phyloP scores from a whole-genome alignment of 2,329 filamentous ascomycete species.

The Cucurbitaria berberidis region DNA sequence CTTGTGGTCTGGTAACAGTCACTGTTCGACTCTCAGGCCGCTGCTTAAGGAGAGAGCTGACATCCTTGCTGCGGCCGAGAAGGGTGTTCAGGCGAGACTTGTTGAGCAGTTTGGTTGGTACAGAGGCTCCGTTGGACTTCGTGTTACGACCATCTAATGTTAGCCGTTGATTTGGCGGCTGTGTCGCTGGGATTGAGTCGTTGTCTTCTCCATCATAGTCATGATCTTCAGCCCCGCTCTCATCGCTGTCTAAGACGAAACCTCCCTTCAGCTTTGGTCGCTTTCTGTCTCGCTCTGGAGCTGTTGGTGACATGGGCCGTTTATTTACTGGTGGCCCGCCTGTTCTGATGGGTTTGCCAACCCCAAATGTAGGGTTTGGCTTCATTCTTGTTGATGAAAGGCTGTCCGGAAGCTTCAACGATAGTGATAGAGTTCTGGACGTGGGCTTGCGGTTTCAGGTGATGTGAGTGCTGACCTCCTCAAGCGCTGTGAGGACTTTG shows the following conservation, averaged over 20 bases:
- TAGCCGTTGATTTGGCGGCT: not conserved
- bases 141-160: not conserved
- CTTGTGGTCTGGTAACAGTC: not conserved
- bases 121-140: not conserved
- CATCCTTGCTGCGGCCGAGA: slow-evolving; percentile 1
- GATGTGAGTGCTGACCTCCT: no score
- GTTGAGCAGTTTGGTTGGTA: slow-evolving; percentile 6
- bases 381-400: no score
- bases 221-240: not conserved
- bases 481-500: no score
- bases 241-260: slow-evolving; percentile 16
- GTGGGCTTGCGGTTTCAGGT: no score
- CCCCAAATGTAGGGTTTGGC: not conserved
- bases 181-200: not conserved
- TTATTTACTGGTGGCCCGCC: not conserved
- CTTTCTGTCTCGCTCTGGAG: not conserved
- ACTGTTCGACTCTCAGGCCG: not conserved
- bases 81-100: slow-evolving; percentile 6
- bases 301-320: not conserved
- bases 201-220: not conserved
- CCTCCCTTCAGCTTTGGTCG: slow-evolving; percentile 12
- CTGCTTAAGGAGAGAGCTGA: not conserved
- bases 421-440: no score
- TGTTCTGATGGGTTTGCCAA: not conserved
- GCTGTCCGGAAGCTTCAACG: no score